Conservation (phyloP, 768 basidiomycete genomes). For the Hydnomerulius pinastri region DNA sequence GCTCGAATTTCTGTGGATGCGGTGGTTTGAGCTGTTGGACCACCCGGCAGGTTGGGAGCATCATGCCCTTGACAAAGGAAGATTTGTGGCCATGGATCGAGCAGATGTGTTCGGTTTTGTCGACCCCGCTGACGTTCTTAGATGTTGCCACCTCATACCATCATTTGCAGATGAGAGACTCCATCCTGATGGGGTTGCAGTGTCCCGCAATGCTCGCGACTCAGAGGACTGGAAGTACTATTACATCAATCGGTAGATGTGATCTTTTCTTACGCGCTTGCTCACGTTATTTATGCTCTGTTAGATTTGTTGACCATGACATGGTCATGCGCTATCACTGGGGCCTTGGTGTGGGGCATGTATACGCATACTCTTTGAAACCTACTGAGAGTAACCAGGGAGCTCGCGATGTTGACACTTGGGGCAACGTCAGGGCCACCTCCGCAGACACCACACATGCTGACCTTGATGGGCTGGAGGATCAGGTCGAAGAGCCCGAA, state of each 20-base stretch:
- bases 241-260: background rate
- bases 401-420: background rate
- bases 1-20: slow-evolving; percentile 2
- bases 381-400: background rate
- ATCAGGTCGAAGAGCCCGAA: background rate
- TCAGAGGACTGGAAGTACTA: background rate
- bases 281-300: background rate
- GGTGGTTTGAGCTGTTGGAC: background rate
- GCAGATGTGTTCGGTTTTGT: slow-evolving; percentile 1
- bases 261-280: background rate
- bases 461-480: background rate
- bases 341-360: background rate
- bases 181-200: background rate
- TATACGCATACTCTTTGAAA: background rate
- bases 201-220: background rate
- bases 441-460: background rate
- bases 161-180: background rate
- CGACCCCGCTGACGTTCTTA: background rate
- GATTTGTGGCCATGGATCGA: background rate
- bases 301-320: background rate
- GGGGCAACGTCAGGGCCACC: background rate
- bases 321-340: background rate
- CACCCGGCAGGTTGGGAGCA: background rate
- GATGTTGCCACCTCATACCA: background rate
- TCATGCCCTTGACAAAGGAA: background rate